These are phyloP conservation scores for Perkinsus chesapeaki DNA, from an alignment of 169 alveolate genomes.

Conservation along the genomic window DNA sequence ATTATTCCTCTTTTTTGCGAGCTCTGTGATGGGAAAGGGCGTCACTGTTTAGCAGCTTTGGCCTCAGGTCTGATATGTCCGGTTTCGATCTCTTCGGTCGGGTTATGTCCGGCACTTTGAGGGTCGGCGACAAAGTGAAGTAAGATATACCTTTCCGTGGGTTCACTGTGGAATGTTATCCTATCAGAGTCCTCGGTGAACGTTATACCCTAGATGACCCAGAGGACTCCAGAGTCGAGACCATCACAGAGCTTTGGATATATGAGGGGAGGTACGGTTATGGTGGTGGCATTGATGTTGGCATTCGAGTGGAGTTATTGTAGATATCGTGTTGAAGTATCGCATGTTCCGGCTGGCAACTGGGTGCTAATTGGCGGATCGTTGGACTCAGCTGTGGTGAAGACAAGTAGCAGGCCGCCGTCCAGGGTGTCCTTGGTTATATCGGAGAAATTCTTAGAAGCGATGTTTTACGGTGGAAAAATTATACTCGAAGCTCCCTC, in stretches of 20 bases:
- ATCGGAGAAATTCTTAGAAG: neutral
- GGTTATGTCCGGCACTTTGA: conserved; percentile 91
- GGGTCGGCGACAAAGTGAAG: conserved; percentile 81
- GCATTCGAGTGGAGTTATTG: neutral
- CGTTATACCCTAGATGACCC: conserved; percentile 86
- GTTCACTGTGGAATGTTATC: neutral
- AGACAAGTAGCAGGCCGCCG: conserved; percentile 17
- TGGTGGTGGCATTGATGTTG: conserved; percentile 50
- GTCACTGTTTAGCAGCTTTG: neutral
- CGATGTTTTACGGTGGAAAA: neutral
- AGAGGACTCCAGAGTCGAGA: conserved; percentile 87
- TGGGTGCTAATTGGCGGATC: conserved; percentile 22
- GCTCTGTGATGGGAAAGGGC: no score
- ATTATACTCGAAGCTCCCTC: no score
- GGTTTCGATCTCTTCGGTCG: conserved; percentile 91
- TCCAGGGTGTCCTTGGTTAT: neutral
- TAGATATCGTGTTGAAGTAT: conserved; percentile 5
- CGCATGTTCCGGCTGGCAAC: conserved; percentile 29
- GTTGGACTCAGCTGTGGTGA: neutral
- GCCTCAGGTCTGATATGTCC: conserved; percentile 57
- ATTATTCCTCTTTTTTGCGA: no score
- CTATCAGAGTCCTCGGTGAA: conserved; percentile 80
- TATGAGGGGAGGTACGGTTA: conserved; percentile 84
- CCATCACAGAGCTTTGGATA: conserved; percentile 77
- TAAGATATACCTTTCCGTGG: neutral